A percentile compares a stretch with the other conserved stretches of the same genome.
Conservation (phyloP, 2,329 filamentous ascomycete species). For the Fusarium phyllophilum region DNA sequence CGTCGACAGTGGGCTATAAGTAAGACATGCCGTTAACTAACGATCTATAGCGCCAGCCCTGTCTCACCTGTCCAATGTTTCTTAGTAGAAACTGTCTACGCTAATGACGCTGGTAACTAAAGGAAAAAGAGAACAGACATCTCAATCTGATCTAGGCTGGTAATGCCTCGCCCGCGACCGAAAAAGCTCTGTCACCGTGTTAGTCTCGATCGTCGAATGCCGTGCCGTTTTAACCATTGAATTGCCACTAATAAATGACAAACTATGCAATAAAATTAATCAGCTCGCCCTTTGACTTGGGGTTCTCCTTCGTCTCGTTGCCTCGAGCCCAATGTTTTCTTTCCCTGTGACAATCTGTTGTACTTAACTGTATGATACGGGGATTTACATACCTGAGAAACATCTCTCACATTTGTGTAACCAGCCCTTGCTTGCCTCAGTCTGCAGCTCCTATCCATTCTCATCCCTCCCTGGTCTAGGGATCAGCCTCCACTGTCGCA, state of each 20-base stretch:
- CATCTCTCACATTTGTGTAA: constrained; percentile 5
- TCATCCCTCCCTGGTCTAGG: constrained; percentile 2
- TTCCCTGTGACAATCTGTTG: not conserved
- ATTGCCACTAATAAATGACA: constrained; percentile 20
- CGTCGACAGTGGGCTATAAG: not conserved
- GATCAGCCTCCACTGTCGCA: constrained; percentile 28
- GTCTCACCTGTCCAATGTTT: not conserved
- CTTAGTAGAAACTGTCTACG: not conserved
- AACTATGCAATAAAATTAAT: constrained; percentile 18
- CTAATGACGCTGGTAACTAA: not conserved
- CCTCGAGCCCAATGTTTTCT: not conserved
- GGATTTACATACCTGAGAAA: constrained; percentile 5
- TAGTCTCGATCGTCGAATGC: not conserved
- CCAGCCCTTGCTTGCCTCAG: constrained; percentile 2
- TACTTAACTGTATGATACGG: not conserved
- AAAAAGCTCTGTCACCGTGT: constrained; percentile 4
- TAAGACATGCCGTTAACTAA: not conserved
- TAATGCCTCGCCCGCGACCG: constrained; percentile 3
- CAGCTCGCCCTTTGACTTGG: constrained; percentile 21
- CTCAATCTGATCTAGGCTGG: constrained; percentile 9
- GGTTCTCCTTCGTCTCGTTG: not conserved
- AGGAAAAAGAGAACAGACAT: constrained; percentile 2
- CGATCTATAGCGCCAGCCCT: constrained; percentile 13
- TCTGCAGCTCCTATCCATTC: not conserved
- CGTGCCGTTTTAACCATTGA: constrained; percentile 11